These are phyloP conservation scores for Torulaspora gathmanii DNA, from an alignment of 805 yeast genomes.

Conservation along the genomic window DNA sequence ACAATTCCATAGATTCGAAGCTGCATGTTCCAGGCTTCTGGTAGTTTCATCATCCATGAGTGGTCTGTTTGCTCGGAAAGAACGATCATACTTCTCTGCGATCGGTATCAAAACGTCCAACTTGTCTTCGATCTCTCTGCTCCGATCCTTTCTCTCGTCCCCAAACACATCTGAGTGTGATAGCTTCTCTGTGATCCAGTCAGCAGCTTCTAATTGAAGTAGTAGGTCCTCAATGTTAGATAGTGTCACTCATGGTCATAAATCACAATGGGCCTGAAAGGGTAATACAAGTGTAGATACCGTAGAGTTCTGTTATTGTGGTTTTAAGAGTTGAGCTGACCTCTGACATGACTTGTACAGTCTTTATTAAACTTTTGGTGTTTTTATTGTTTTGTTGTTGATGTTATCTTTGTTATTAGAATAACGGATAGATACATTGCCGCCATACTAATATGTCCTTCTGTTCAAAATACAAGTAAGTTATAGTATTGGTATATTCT, in stretches of 20 bases:
- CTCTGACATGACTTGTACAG: conserved; percentile 12
- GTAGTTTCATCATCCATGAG: conserved; percentile 18
- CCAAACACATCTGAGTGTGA: not conserved
- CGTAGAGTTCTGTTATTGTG: conserved; percentile 22
- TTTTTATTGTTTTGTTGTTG: conserved; percentile 2
- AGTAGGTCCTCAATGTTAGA: conserved; percentile 1
- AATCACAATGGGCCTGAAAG: not conserved
- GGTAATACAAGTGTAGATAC: conserved; percentile 12
- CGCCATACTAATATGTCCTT: not conserved
- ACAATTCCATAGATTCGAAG: conserved; percentile 40
- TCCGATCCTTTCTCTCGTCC: not conserved
- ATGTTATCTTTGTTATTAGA: not conserved
- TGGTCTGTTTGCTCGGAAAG: conserved; percentile 26
- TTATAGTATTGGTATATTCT: not conserved
- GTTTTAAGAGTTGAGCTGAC: conserved; percentile 18
- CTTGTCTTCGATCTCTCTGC: conserved; percentile 13
- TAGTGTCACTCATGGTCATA: not conserved
- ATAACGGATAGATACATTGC: not conserved
- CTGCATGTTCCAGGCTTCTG: conserved; percentile 28
- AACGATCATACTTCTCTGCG: conserved; percentile 33
- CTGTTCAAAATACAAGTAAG: not conserved
- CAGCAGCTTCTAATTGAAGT: conserved; percentile 18
- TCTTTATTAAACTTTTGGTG: not conserved
- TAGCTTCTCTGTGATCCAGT: conserved; percentile 21
- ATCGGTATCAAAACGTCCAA: conserved; percentile 30